phyloP scores from a whole-genome alignment of 2,329 filamentous ascomycete genomes.

The Fusarium papillatum region DNA sequence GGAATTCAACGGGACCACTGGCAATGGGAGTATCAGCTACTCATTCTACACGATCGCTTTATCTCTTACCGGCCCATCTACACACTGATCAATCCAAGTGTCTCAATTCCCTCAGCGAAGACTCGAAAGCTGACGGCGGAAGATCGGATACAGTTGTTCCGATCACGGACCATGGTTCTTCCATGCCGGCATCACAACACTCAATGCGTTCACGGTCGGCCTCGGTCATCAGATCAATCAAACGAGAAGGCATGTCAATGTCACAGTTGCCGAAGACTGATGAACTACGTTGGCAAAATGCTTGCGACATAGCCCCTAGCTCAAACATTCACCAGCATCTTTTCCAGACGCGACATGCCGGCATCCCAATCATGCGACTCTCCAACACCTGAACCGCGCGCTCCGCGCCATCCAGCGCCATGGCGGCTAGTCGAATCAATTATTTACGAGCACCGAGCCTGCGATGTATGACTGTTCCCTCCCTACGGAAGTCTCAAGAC shows the following conservation, averaged over 20 bases:
- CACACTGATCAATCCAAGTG: no score
- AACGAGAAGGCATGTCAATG: no score
- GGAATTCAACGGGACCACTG: no score
- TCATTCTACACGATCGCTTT: no score
- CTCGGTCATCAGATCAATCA: no score
- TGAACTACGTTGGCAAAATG: neutral
- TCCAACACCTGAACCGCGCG: neutral
- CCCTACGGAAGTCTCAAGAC: fast-evolving
- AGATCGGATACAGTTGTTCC: neutral
- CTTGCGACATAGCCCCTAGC: neutral
- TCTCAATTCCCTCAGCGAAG: no score
- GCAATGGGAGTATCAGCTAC: no score
- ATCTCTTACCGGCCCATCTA: no score
- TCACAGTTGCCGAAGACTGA: no score
- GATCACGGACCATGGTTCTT: neutral
- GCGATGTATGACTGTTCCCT: neutral
- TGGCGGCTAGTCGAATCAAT: neutral
- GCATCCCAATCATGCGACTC: neutral
- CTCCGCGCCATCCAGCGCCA: neutral
- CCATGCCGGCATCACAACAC: neutral
- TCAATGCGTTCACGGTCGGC: neutral
- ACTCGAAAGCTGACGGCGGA: no score
- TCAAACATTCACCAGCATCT: no score
- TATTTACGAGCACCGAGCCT: neutral
- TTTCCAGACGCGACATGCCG: neutral